Evolutionary conservation across 2,329 filamentous ascomycete species (phyloP).

Genomic region (Xylaria sp.): DNA sequence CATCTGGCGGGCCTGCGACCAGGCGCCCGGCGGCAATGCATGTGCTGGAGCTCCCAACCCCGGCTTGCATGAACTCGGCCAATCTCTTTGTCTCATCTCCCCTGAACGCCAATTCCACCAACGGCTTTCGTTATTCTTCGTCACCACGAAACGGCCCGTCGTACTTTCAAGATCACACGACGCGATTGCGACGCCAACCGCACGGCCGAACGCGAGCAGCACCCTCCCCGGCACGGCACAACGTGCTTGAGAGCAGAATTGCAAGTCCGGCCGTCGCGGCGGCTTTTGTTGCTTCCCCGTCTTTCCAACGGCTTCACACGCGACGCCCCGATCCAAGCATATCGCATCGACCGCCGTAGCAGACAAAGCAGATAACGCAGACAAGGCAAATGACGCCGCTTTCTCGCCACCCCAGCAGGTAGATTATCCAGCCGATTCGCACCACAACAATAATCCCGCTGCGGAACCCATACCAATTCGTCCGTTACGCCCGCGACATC

Average conservation of each 20-base stretch:
- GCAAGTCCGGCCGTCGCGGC: slow-evolving; percentile 33
- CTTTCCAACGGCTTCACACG: slow-evolving; percentile 45
- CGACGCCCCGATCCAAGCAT: slow-evolving; percentile 31
- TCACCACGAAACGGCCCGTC: slow-evolving; percentile 9
- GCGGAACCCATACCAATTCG: not conserved
- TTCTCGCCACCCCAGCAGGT: slow-evolving; percentile 27
- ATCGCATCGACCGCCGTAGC: slow-evolving; percentile 41
- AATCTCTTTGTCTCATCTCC: slow-evolving; percentile 29
- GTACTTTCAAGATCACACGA: not conserved
- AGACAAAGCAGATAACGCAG: slow-evolving; percentile 21
- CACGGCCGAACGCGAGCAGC: no score
- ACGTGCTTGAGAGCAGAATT: not conserved
- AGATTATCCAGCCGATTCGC: slow-evolving; percentile 12
- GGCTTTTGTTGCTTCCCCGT: slow-evolving; percentile 30
- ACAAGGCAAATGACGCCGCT: slow-evolving; percentile 6
- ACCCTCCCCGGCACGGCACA: no score
- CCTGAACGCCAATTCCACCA: slow-evolving; percentile 20
- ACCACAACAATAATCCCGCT: not conserved
- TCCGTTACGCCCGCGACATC: slow-evolving; percentile 24
- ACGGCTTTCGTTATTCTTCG: slow-evolving; percentile 1
- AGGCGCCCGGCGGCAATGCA: slow-evolving; percentile 21
- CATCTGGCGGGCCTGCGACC: slow-evolving; percentile 16
- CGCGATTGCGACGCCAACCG: slow-evolving; percentile 3
- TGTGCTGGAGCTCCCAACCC: slow-evolving; percentile 12
- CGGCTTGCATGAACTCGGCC: slow-evolving; percentile 24